A percentile compares a stretch with the other conserved stretches of the same genome.
These are phyloP conservation scores for Myxozyma kluyveri DNA, from an alignment of 805 yeast genomes.

Conservation along the genomic window DNA sequence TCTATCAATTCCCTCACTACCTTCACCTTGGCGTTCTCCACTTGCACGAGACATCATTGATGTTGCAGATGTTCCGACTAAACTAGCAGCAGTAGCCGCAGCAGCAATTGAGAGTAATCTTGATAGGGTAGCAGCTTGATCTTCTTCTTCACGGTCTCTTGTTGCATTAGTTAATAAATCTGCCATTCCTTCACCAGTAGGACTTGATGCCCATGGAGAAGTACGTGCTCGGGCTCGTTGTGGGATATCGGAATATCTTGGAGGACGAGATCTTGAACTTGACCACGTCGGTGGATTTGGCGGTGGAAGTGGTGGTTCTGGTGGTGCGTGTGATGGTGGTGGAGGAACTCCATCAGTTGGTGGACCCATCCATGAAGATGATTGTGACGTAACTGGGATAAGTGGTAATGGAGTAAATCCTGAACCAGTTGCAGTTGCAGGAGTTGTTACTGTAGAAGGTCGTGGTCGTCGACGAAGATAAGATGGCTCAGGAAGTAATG, in stretches of 20 bases:
- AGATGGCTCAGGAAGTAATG: slow-evolving; percentile 25
- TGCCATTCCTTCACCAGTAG: not conserved
- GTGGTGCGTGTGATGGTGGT: slow-evolving; percentile 3
- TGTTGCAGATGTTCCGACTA: slow-evolving; percentile 37
- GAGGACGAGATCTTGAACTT: not conserved
- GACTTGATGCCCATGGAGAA: not conserved
- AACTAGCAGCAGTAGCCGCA: slow-evolving; percentile 44
- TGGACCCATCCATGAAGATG: not conserved
- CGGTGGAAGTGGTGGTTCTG: not conserved
- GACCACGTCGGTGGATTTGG: slow-evolving; percentile 5
- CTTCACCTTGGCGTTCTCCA: not conserved
- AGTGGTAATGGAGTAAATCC: slow-evolving; percentile 7
- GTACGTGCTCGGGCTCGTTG: slow-evolving; percentile 4
- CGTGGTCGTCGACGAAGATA: slow-evolving; percentile 26
- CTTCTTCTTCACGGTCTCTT: slow-evolving; percentile 29
- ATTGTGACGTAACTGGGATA: not conserved
- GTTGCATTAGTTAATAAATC: not conserved
- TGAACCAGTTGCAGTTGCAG: slow-evolving; percentile 12
- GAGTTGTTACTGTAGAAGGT: slow-evolving; percentile 15
- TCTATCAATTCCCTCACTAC: not conserved
- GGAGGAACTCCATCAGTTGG: not conserved
- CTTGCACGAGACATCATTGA: slow-evolving; percentile 28
- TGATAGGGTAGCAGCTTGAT: slow-evolving; percentile 46
- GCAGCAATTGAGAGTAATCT: slow-evolving; percentile 48
- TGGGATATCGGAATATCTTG: not conserved